A percentile compares a stretch with the other conserved stretches of the same genome.
These are phyloP conservation scores for Taphrina betulina DNA, from an alignment of 1,139 yeast species.

Conservation along the genomic window DNA sequence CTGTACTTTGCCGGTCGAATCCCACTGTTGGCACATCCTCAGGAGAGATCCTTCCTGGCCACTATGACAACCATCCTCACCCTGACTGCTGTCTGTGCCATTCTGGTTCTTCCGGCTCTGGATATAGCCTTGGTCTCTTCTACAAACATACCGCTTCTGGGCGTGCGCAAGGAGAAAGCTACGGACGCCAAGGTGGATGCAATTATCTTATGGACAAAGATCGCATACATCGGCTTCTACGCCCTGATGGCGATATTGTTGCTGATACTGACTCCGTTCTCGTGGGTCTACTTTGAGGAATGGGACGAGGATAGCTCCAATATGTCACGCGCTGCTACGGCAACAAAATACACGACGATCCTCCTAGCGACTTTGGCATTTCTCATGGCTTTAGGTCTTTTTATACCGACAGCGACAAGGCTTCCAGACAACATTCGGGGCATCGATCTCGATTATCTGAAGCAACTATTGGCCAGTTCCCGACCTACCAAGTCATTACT, in stretches of 20 bases:
- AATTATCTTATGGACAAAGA: slow-evolving; percentile 3
- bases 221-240: slow-evolving; percentile 16
- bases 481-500: slow-evolving; percentile 31
- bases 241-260: neutral
- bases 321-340: slow-evolving; percentile 36
- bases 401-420: slow-evolving; percentile 35
- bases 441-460: slow-evolving; percentile 14
- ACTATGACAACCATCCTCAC: slow-evolving; percentile 9
- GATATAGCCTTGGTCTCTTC: slow-evolving; percentile 26
- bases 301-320: slow-evolving; percentile 38
- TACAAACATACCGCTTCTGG: slow-evolving; percentile 15
- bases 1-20: slow-evolving; percentile 4
- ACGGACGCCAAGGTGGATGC: slow-evolving; percentile 18
- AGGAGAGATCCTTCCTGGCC: slow-evolving; percentile 21
- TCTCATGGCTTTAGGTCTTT: slow-evolving; percentile 36
- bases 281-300: slow-evolving; percentile 36
- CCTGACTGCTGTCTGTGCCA: slow-evolving; percentile 10
- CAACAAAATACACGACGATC: slow-evolving; percentile 36
- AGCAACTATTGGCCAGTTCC: slow-evolving; percentile 10
- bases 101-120: slow-evolving; percentile 11
- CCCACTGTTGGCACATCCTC: slow-evolving; percentile 20
- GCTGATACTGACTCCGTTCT: slow-evolving; percentile 14
- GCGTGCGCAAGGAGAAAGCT: slow-evolving; percentile 20
- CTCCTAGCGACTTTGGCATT: slow-evolving; percentile 33
- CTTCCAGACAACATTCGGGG: slow-evolving; percentile 4